Evolutionary conservation across 495 filamentous ascomycete genomes (phyloP).

Genomic region (Aspergillus avenaceus): DNA sequence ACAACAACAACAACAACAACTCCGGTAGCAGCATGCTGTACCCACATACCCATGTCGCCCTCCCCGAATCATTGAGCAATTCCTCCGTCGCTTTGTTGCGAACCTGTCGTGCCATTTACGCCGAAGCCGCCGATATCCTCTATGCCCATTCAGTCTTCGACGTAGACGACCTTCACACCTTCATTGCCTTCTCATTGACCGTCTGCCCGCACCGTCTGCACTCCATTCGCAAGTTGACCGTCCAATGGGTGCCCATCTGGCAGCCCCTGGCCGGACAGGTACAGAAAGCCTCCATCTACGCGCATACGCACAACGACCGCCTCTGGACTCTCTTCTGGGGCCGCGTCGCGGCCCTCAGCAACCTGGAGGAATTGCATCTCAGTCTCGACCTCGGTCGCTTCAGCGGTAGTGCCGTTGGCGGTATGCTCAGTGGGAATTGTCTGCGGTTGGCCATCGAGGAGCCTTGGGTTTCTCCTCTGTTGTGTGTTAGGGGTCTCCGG

Average conservation of each 20-base stretch:
- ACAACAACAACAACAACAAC: neutral
- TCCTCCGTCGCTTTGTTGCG: conserved; percentile 27
- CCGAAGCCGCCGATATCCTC: conserved; percentile 30
- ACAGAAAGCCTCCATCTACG: conserved; percentile 33
- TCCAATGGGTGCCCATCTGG: conserved; percentile 40
- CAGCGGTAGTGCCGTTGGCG: conserved; percentile 13
- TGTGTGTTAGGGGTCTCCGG: conserved; percentile 28
- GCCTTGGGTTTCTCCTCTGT: conserved; percentile 31
- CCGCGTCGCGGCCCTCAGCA: conserved; percentile 15
- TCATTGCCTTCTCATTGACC: conserved; percentile 30
- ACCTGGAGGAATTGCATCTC: conserved; percentile 20
- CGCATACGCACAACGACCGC: conserved; percentile 38
- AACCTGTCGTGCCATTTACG: conserved; percentile 40
- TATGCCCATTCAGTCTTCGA: conserved; percentile 32
- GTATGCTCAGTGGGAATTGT: conserved; percentile 15
- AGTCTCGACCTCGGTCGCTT: conserved; percentile 35
- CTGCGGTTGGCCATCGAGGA: conserved; percentile 25
- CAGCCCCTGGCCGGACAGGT: conserved; percentile 30
- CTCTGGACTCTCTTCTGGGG: conserved; percentile 37
- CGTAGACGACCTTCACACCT: conserved; percentile 40
- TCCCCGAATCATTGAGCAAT: conserved; percentile 25
- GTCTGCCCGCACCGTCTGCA: conserved; percentile 14
- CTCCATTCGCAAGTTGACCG: conserved; percentile 20
- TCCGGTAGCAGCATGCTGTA: conserved; percentile 34
- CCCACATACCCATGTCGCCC: conserved; percentile 32